A percentile compares a stretch with the other conserved stretches of the same genome.
phyloP scores from a whole-genome alignment of 2,329 filamentous ascomycete species.

The Fusarium armeniacum region DNA sequence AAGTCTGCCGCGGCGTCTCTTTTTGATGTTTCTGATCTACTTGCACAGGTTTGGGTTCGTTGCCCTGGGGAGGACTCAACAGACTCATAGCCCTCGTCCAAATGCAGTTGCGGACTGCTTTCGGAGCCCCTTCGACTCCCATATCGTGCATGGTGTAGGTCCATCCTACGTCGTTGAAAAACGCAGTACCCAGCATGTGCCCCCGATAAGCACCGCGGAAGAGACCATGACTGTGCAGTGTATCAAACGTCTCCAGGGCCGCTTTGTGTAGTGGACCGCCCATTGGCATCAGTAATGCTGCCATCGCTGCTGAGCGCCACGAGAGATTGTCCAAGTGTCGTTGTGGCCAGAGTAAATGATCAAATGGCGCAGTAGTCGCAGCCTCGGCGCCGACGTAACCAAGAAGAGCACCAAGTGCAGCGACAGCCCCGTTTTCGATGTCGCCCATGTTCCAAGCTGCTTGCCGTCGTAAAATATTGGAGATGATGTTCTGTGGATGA shows the following conservation, averaged over 20 bases:
- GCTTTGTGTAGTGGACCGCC: not conserved
- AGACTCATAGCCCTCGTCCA: not conserved
- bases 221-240: not conserved
- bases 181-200: not conserved
- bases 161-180: not conserved
- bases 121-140: not conserved
- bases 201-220: not conserved
- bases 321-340: not conserved
- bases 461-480: not conserved
- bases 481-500: not conserved
- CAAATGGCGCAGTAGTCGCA: not conserved
- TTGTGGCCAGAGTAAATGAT: not conserved
- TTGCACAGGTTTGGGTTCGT: fast-evolving
- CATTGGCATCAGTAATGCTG: not conserved
- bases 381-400: not conserved
- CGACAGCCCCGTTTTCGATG: not conserved
- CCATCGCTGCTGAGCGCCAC: not conserved
- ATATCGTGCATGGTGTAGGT: not conserved
- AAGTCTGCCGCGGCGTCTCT: not conserved
- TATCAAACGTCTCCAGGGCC: not conserved
- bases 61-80: fast-evolving
- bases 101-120: not conserved
- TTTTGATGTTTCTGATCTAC: not conserved
- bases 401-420: not conserved
- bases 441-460: not conserved